Base-by-base conservation (phyloP, 2,329 filamentous ascomycete genomes). In the Davidsoniella neocaledoniae region DNA sequence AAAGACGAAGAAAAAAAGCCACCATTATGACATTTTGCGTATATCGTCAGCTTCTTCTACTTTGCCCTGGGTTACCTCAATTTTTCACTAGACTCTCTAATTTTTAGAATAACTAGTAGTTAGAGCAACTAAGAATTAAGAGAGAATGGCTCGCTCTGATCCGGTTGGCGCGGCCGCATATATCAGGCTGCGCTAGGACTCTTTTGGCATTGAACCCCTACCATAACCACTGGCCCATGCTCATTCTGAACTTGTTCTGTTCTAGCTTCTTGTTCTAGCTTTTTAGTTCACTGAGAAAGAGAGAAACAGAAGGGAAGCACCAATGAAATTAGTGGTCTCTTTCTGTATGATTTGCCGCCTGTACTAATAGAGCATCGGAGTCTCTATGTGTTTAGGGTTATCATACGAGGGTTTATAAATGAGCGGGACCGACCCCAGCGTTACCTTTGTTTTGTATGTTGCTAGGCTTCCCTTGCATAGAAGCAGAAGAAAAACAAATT, bases 161-260 rank as follows among this genome's bases (percentile, higher is more conserved):
- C 42, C 48, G 42, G 42, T 38, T n/a, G 23, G 12, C 42, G 48
- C 48, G 48, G 48, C 33, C 48, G 41, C 42, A 46, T n/a, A 26
- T 36, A 26, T 50, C 33, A 45, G 48, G 14, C 48, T 17, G 40
- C 48, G 48, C 48, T 50, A 50, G 43, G 42, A 39, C 48, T 19
- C 14, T 23, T 36, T 46, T 9, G 43, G 43, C 26, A n/a, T 36
- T 12, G 43, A 36, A 9, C 19, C 26, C 26, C 26, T 33, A 12
- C 26, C 26, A 10, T 8, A 33, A 33, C 10, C 8, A 33, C 7
- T 33, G 14, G n/a, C 23, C n/a, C 26, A 25, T 45, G 43, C 19
- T 46, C 33, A n/a, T 33, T 17, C 37, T 17, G 16, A 17, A 36
- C 26, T 46, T 36, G 33, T 17, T 25, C n/a, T 26, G 29, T 16